Percentiles rank a stretch among this genome's conserved stretches.
Conservation (phyloP, 2,329 filamentous ascomycete species). For the Aureobasidium uvarum region DNA sequence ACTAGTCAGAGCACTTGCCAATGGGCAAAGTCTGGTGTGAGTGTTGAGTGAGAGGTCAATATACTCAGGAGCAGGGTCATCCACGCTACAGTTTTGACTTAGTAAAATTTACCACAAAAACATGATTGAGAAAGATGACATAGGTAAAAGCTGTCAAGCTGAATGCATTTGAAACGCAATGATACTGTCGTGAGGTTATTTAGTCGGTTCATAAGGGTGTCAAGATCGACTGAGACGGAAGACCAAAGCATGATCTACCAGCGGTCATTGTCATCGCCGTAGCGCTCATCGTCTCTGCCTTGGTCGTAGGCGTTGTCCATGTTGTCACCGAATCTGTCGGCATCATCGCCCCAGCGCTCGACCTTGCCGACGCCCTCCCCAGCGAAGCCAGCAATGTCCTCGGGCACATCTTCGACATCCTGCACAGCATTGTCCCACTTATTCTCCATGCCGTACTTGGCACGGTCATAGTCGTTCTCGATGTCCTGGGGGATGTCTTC, state of each 20-base stretch:
- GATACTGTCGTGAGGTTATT: not conserved
- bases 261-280: slow-evolving; percentile 31
- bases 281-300: slow-evolving; percentile 39
- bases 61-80: not conserved
- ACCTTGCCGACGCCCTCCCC: slow-evolving; percentile 47
- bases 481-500: slow-evolving; percentile 43
- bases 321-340: slow-evolving; percentile 38
- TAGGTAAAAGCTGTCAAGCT: not conserved
- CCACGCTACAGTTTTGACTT: not conserved
- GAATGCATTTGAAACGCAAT: not conserved
- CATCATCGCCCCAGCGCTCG: slow-evolving; percentile 45
- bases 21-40: not conserved
- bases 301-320: slow-evolving; percentile 47
- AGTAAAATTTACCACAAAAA: not conserved
- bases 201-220: not conserved
- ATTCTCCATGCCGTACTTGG: slow-evolving; percentile 35
- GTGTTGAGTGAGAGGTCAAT: not conserved
- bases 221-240: not conserved
- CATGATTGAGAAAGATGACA: not conserved
- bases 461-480: slow-evolving; percentile 36
- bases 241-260: slow-evolving; percentile 8
- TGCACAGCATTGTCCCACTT: slow-evolving; percentile 37
- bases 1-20: too few species aligned
- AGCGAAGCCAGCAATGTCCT: slow-evolving; percentile 41
- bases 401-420: slow-evolving; percentile 41